Evolutionary conservation across 345 rosid species (phyloP).

Genomic region (Populus tremula): DNA sequence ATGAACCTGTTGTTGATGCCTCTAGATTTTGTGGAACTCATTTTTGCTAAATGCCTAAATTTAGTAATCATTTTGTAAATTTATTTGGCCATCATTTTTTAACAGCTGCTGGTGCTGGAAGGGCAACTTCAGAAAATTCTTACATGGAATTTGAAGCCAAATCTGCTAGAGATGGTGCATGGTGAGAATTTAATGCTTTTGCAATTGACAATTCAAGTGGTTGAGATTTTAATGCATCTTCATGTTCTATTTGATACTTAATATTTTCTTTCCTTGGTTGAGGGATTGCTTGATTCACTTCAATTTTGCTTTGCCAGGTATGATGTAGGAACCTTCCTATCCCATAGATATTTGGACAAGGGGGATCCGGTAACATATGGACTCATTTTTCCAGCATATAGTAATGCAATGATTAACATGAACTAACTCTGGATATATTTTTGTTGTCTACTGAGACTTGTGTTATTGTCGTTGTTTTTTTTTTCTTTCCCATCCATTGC

Average conservation of each 20-base stretch:
- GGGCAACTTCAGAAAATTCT: conserved; percentile 54
- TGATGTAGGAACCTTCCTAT: conserved; percentile 72
- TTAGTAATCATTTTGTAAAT: conserved; percentile 5
- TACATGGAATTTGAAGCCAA: conserved; percentile 93
- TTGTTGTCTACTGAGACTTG: not conserved
- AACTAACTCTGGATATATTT: not conserved
- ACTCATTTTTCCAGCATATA: not conserved
- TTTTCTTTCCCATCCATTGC: not conserved
- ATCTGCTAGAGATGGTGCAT: conserved; percentile 96
- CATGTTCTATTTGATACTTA: not conserved
- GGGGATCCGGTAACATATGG: conserved; percentile 61
- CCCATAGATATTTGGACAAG: conserved; percentile 66
- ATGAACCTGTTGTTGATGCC: not conserved
- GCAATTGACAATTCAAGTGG: not conserved
- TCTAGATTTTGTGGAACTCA: not conserved
- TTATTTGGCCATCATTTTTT: conserved; percentile 5
- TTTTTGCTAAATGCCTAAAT: not conserved
- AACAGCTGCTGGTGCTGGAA: conserved; percentile 52
- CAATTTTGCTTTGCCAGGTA: conserved; percentile 50
- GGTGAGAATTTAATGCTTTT: conserved; percentile 50
- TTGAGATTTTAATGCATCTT: not conserved
- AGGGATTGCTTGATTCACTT: not conserved
- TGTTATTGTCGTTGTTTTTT: not conserved
- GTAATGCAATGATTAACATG: not conserved
- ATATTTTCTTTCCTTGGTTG: not conserved